phyloP scores from a whole-genome alignment of 2,329 filamentous ascomycete species.

The Sporothrix euskadiensis region DNA sequence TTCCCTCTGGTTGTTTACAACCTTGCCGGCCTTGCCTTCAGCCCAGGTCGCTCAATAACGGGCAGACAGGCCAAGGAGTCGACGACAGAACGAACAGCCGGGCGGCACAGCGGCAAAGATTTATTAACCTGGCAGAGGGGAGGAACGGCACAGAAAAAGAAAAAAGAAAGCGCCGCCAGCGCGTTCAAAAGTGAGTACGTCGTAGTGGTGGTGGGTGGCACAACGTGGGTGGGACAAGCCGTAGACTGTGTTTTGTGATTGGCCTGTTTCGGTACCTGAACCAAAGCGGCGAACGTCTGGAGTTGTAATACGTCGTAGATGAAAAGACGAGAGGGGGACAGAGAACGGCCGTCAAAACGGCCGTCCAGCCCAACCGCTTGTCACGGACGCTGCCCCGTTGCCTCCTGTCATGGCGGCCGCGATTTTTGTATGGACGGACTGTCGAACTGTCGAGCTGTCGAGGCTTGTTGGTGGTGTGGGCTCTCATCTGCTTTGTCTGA shows the following conservation, averaged over 20 bases:
- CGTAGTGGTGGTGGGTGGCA: background rate
- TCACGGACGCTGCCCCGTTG: background rate
- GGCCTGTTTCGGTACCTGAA: conserved; percentile 14
- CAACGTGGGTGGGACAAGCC: conserved; percentile 23
- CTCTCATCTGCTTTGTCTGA: conserved; percentile 5
- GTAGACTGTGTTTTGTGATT: background rate
- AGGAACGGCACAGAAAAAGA: background rate
- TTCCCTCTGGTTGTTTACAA: too few relatives aligned
- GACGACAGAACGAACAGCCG: too few relatives aligned
- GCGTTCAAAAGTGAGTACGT: background rate
- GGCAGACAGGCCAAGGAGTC: too few relatives aligned
- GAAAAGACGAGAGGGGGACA: background rate
- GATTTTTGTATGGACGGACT: too few relatives aligned
- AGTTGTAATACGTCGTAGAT: background rate
- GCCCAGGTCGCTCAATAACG: too few relatives aligned
- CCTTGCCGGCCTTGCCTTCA: too few relatives aligned
- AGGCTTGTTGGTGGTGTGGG: conserved; percentile 10
- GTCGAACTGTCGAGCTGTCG: background rate
- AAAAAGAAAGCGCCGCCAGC: background rate
- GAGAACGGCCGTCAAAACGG: background rate
- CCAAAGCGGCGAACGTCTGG: background rate
- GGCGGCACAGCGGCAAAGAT: conserved; percentile 4
- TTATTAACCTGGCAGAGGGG: background rate
- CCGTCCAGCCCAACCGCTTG: background rate
- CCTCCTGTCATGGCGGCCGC: background rate